Conservation (phyloP, 495 filamentous ascomycete genomes). For the Penicillium manginii region DNA sequence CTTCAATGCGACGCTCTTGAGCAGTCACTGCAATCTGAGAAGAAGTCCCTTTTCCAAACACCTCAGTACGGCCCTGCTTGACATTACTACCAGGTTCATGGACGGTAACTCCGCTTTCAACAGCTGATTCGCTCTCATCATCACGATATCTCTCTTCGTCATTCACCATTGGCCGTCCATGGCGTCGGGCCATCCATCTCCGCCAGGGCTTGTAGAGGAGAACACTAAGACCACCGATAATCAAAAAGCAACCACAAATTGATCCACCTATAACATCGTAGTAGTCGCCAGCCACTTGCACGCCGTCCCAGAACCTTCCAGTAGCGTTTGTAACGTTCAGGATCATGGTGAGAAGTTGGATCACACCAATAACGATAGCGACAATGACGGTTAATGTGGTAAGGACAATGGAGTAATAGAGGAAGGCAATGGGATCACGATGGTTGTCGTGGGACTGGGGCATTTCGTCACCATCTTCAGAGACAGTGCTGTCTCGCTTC, state of each 20-base stretch:
- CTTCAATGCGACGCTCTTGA: conserved; percentile 20
- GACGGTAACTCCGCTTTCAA: neutral
- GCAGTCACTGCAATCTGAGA: conserved; percentile 24
- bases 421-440: conserved; percentile 78
- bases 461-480: conserved; percentile 26
- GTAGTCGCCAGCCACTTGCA: conserved; percentile 72
- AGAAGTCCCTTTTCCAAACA: conserved; percentile 18
- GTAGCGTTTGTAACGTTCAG: conserved; percentile 72
- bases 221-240: conserved; percentile 73
- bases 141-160: conserved; percentile 30
- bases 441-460: conserved; percentile 39
- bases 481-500: conserved; percentile 24
- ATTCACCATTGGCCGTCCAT: conserved; percentile 33
- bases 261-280: conserved; percentile 85
- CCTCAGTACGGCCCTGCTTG: conserved; percentile 7
- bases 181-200: conserved; percentile 54
- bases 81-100: neutral
- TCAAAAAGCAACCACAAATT: conserved; percentile 81
- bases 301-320: conserved; percentile 86
- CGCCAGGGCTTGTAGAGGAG: conserved; percentile 79
- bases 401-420: conserved; percentile 93
- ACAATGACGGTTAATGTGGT: conserved; percentile 87
- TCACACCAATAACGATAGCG: conserved; percentile 79
- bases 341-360: conserved; percentile 80
- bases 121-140: conserved; percentile 9